These are phyloP conservation scores for Aspergillus terreus DNA, from an alignment of 2,329 filamentous ascomycete genomes.

Conservation along the genomic window DNA sequence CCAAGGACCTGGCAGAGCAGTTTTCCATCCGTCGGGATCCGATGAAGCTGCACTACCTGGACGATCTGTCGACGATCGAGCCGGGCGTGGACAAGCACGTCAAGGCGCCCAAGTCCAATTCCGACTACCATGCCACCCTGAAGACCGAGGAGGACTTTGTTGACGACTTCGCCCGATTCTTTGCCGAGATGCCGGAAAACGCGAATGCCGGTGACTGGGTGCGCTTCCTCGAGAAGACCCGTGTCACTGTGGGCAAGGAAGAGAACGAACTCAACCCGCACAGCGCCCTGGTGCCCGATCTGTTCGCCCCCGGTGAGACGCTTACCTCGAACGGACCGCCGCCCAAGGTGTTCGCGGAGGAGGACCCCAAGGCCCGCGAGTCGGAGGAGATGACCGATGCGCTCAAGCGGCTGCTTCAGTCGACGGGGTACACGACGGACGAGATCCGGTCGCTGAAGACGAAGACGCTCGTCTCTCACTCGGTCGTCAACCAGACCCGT, in stretches of 20 bases:
- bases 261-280: constrained; percentile 48
- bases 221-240: constrained; percentile 44
- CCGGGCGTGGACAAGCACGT: constrained; percentile 72
- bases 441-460: constrained; percentile 54
- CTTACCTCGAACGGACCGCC: constrained; percentile 25
- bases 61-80: constrained; percentile 75
- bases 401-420: constrained; percentile 52
- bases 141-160: constrained; percentile 61
- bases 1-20: constrained; percentile 70
- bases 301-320: constrained; percentile 44
- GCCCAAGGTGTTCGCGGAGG: constrained; percentile 16
- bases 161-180: constrained; percentile 52
- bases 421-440: constrained; percentile 51
- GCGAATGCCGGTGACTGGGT: constrained; percentile 41
- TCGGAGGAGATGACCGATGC: constrained; percentile 34
- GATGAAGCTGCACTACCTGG: constrained; percentile 70
- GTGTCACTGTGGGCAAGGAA: constrained; percentile 49
- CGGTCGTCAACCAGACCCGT: constrained; percentile 88
- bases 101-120: constrained; percentile 48
- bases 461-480: constrained; percentile 70
- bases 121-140: constrained; percentile 56
- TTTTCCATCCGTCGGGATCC: constrained; percentile 68
- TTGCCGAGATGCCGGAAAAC: constrained; percentile 50
- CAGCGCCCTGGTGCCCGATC: constrained; percentile 48
- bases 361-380: constrained; percentile 6